Conservation (phyloP, 2,329 filamentous ascomycete genomes). For the Juglanconis juglandina region DNA sequence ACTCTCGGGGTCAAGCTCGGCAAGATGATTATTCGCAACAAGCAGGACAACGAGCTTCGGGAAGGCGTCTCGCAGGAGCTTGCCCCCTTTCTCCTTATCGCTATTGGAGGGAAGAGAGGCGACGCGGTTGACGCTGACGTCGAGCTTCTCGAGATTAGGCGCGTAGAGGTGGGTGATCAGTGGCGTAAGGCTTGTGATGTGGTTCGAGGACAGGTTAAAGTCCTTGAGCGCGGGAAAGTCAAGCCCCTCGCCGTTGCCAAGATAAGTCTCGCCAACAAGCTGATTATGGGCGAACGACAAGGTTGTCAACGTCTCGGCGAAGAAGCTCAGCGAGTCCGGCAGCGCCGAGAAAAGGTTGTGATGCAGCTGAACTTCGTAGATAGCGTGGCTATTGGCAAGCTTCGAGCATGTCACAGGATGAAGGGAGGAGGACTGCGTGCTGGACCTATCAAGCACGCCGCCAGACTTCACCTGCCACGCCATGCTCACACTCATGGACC, state of each 20-base stretch:
- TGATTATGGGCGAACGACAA: constrained; percentile 76
- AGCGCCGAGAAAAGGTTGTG: constrained; percentile 72
- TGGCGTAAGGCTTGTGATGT: constrained; percentile 66
- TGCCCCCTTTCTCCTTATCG: constrained; percentile 17
- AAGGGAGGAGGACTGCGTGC: constrained; percentile 59
- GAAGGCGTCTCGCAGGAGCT: constrained; percentile 59
- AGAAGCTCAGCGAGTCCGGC: constrained; percentile 67
- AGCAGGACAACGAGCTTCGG: constrained; percentile 69
- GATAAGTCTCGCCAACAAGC: constrained; percentile 60
- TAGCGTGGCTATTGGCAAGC: constrained; percentile 49
- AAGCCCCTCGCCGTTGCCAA: constrained; percentile 55
- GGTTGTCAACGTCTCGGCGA: constrained; percentile 66
- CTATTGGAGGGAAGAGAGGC: constrained; percentile 56
- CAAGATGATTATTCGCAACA: constrained; percentile 75
- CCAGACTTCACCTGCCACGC: constrained; percentile 54
- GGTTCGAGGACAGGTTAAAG: constrained; percentile 72
- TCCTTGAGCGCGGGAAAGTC: constrained; percentile 72
- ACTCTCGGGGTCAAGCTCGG: constrained; percentile 67
- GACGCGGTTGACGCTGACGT: constrained; percentile 81
- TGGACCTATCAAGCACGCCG: constrained; percentile 68
- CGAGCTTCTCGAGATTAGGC: constrained; percentile 70
- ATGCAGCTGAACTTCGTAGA: constrained; percentile 64
- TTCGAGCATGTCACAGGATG: constrained; percentile 56
- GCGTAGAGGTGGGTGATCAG: constrained; percentile 67
- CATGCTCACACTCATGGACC: constrained; percentile 44